phyloP scores from a whole-genome alignment of 148 eudicot species.

The Persicaria maculosa region DNA sequence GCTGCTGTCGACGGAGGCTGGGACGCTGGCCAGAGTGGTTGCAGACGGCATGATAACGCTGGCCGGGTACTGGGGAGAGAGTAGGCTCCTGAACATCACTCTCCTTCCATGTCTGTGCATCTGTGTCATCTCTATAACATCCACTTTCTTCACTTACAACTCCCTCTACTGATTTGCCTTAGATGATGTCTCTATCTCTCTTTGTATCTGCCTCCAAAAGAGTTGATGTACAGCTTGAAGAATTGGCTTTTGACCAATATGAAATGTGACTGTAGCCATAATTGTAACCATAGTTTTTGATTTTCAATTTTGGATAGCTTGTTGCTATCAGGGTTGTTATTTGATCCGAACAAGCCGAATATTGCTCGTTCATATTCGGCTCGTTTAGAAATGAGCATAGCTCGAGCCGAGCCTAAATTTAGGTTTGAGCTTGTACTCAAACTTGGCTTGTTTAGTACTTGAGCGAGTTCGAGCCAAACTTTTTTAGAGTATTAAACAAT shows the following conservation, averaged over 20 bases:
- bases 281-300: no score
- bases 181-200: neutral
- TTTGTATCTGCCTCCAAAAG: neutral
- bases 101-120: slow-evolving; percentile 58
- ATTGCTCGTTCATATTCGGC: no score
- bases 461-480: no score
- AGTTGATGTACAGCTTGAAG: neutral
- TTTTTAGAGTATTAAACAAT: no score
- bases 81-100: slow-evolving; percentile 52
- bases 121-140: slow-evolving; percentile 43
- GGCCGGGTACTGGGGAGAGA: slow-evolving; percentile 68
- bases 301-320: no score
- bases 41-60: slow-evolving; percentile 73
- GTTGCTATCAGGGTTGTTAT: no score
- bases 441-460: no score
- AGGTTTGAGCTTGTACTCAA: no score
- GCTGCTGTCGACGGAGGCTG: slow-evolving; percentile 69
- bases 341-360: no score
- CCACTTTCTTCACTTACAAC: slow-evolving; percentile 63
- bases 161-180: slow-evolving; percentile 44
- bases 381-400: no score
- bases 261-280: neutral
- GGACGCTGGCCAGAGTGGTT: slow-evolving; percentile 65
- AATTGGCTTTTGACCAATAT: neutral
- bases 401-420: no score